phyloP scores from a whole-genome alignment of 1,284 basidiomycete genomes.

The Apiotrichum brassicae region DNA sequence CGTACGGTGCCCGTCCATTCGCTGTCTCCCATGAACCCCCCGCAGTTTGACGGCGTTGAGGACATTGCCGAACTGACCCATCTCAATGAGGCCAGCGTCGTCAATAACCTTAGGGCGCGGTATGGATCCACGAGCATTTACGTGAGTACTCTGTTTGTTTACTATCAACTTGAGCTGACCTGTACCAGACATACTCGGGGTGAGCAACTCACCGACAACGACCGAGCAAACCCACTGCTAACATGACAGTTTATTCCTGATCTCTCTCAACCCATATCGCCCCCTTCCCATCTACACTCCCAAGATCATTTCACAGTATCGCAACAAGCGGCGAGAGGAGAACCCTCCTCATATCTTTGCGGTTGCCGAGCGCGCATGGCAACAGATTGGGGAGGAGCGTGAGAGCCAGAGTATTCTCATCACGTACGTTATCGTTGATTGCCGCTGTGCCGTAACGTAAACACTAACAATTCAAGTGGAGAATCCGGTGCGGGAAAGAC shows the following conservation, averaged over 20 bases:
- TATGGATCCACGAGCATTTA: constrained; percentile 93
- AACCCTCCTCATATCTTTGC: constrained; percentile 96
- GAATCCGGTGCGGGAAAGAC: constrained; percentile 99
- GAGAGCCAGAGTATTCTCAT: constrained; percentile 98
- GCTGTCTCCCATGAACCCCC: constrained; percentile 93
- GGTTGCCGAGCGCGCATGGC: constrained; percentile 95
- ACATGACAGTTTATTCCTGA: constrained; percentile 60
- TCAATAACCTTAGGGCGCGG: constrained; percentile 87
- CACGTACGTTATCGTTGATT: constrained; percentile 82
- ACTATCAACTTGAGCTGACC: constrained; percentile 1
- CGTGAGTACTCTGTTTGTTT: constrained; percentile 54
- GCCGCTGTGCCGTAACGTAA: too few relatives aligned
- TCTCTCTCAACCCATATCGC: constrained; percentile 97
- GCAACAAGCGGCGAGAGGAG: constrained; percentile 83
- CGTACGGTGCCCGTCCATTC: constrained; percentile 66
- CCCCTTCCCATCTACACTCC: constrained; percentile 87
- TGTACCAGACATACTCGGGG: constrained; percentile 44
- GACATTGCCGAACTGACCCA: constrained; percentile 98
- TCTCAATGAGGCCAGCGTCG: constrained; percentile 96
- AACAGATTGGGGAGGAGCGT: constrained; percentile 94
- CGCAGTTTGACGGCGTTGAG: constrained; percentile 95
- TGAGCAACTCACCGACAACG: constrained; percentile 8
- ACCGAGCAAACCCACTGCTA: too few relatives aligned
- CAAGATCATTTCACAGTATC: constrained; percentile 86
- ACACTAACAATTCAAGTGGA: constrained; percentile 55